phyloP scores from a whole-genome alignment of 176 grass and related monocot genomes.

The Hyparrhenia diplandra region DNA sequence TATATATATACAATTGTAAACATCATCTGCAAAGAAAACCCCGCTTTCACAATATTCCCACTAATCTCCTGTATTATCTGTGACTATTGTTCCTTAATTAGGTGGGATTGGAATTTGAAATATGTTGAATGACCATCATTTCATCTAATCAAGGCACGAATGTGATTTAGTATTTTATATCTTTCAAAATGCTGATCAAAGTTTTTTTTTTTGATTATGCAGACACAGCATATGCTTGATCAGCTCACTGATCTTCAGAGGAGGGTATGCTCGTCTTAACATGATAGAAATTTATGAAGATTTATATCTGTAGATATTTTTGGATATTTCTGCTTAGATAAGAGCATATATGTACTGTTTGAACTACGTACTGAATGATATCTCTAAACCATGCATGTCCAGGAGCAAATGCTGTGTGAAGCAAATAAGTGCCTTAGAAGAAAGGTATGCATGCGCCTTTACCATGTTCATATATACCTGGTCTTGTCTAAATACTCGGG shows the following conservation, averaged over 20 bases:
- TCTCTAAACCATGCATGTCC: constrained; percentile 9
- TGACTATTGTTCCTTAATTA: background rate
- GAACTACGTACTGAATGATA: background rate
- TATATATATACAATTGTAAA: background rate
- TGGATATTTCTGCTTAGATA: background rate
- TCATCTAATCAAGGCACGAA: background rate
- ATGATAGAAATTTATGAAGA: background rate
- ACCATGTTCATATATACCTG: too few species aligned
- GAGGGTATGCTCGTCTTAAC: constrained; percentile 41
- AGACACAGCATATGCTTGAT: constrained; percentile 85
- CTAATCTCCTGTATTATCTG: background rate
- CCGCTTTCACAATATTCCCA: background rate
- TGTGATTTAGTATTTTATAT: background rate
- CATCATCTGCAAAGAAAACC: background rate
- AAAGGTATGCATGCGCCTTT: constrained; percentile 50
- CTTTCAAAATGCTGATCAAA: background rate
- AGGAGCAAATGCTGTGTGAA: constrained; percentile 81
- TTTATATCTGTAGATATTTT: background rate
- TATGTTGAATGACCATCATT: background rate
- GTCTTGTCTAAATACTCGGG: too few species aligned
- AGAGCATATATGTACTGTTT: background rate
- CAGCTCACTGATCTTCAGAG: constrained; percentile 75
- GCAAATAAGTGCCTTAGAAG: constrained; percentile 75
- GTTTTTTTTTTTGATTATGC: constrained; percentile 6
- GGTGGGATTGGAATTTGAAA: background rate